Conservation (phyloP, 2,329 filamentous ascomycete genomes). For the Colletotrichum lentis region DNA sequence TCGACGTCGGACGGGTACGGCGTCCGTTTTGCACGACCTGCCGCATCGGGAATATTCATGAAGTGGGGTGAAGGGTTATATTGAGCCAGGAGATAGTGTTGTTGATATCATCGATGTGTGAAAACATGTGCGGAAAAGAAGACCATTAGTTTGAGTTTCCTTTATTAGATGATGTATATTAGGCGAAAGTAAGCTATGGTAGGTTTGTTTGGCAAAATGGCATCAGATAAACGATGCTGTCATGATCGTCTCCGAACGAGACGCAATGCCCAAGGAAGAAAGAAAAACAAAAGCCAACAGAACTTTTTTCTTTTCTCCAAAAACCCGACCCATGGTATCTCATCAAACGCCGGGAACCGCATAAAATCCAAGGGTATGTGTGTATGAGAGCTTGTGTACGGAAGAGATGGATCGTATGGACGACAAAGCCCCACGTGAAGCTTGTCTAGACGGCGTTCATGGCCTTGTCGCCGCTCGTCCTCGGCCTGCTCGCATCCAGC, state of each 20-base stretch:
- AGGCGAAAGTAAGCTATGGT: neutral
- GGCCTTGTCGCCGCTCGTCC: conserved; percentile 44
- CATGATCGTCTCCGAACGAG: neutral
- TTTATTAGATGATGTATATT: neutral
- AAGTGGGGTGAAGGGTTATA: too few species aligned
- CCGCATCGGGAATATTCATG: neutral
- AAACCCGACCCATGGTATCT: conserved; percentile 5
- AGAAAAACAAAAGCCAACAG: neutral
- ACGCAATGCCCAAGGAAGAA: neutral
- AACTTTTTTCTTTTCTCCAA: neutral
- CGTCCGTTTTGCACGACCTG: neutral
- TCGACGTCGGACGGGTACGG: too few species aligned
- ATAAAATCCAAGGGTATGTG: neutral
- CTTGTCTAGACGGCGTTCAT: conserved; percentile 38
- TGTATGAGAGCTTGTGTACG: neutral
- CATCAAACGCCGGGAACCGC: conserved; percentile 7
- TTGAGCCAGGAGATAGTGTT: neutral
- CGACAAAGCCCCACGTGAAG: neutral
- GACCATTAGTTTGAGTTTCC: neutral
- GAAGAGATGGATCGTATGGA: neutral
- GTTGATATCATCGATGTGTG: neutral
- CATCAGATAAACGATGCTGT: conserved; percentile 17
- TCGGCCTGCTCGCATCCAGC: conserved; percentile 48
- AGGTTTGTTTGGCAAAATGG: conserved; percentile 12
- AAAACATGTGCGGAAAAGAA: neutral